Base-by-base conservation (phyloP, 1,284 basidiomycete species). In the Cryptococcus jaspeensis region DNA sequence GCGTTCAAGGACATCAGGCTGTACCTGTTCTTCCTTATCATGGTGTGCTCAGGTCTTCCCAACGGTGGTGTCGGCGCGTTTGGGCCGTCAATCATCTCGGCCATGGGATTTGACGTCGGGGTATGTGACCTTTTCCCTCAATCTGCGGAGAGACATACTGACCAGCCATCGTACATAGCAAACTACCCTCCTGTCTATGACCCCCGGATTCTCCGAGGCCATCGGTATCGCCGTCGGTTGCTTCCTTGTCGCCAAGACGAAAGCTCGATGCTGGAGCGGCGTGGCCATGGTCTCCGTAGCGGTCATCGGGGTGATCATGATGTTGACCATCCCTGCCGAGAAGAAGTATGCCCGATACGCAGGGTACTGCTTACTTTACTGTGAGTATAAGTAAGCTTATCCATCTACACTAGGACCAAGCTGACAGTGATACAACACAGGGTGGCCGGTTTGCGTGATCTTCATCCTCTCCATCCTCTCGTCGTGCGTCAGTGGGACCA, bases 1-100 rank as follows among this genome's bases (percentile, higher is more conserved):
- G 56, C 60, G 8, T 48, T 63, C 50, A 41, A 32, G 18, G 61
- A 63, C 42, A 16, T 47, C 32, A 50, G 61, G 12, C 36, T 63
- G 13, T 63, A 63, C 41, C 42, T 60, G 15, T n/a, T 63, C 52
- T 63, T 63, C 42, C 11, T 55, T 16, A 25, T 54, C 6, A 35
- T 53, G 7, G 25, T 56, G n/a, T 44, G 32, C 42, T 55, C 61
- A 25, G 56, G 56, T 41, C 44, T 63, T 11, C 55, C 55, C 40
- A 60, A 57, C 43, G 61, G 59, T 37, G 55, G 56, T 40, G 16
- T 57, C 12, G 55, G 55, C 20, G 55, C 55, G 18, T 74, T 73
- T 48, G 66, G 67, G 4, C 59, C 55, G 8, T 64, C 63, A 25
- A 73, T 76, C 56, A 73, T 76, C 50, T n/a, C n/a, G 18, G 52